Base-by-base conservation (phyloP, 2,329 filamentous ascomycete genomes). In the Aspergillus sp. region DNA sequence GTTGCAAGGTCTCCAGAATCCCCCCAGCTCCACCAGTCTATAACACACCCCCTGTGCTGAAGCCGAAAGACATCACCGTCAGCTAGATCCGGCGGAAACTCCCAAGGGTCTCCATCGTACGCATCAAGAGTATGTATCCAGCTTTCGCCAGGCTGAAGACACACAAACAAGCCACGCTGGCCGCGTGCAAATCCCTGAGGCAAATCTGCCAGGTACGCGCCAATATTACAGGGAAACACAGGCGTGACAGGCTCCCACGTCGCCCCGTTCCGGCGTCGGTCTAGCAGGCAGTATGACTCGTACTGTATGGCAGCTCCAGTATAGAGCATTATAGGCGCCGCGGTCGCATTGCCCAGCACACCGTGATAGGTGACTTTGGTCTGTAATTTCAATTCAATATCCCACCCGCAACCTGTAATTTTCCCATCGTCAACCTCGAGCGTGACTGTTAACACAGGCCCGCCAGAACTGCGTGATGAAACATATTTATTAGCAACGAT, bases 301-400 rank as follows among this genome's bases (percentile, higher is more conserved):
- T 43, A 41, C 13, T 42, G 1, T 41, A 30, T 32, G 20, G 22
- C 24, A 13, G 49, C 24, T 18, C 38, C 38, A 18, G 38, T 24
- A 30, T 32, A 43, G 20, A 52, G 18, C 11, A 52, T 52, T 11
- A 52, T 43, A 32, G 49, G 36, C 18, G 2, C 36, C 8, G 49
- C 13, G 38, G 38, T 18, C 32, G 36, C 38, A 13, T 52, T 18
- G 38, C 38, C 49, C n/a, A 52, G 49, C 8, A 52, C 49, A 32
- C 49, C 49, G 11, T 52, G 49, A 43, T 52, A 52, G 20, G 49
- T 52, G 24, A 52, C 22, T 52, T 52, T 52, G 36, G 38, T 52
- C 20, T 43, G 18, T 26, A 52, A 43, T 34, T 20, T 50, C 2
- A 52, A 12, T 30, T 43, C 34, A 43, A 42, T 11, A 42, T 52